These are phyloP conservation scores for Aspergillus persii DNA, from an alignment of 2,329 filamentous ascomycete species.

Conservation along the genomic window DNA sequence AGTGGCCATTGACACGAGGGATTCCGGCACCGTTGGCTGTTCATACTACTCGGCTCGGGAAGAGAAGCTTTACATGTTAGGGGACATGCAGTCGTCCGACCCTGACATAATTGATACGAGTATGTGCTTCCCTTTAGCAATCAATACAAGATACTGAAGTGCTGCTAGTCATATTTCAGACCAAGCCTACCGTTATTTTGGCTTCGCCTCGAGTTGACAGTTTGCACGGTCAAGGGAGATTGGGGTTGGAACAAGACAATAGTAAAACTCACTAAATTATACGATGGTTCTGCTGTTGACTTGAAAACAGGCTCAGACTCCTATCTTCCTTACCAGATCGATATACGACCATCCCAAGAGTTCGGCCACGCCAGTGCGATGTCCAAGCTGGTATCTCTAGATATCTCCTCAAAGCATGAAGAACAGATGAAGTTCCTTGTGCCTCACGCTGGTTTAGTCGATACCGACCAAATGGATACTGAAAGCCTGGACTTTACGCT, in stretches of 20 bases:
- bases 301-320: slow-evolving; percentile 45
- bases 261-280: slow-evolving; percentile 19
- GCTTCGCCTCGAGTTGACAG: slow-evolving; percentile 57
- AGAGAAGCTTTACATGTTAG: slow-evolving; percentile 70
- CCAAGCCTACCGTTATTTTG: slow-evolving; percentile 61
- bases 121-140: slow-evolving; percentile 20
- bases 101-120: slow-evolving; percentile 64
- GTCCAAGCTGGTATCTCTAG: slow-evolving; percentile 62
- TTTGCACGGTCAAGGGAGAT: slow-evolving; percentile 28
- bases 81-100: slow-evolving; percentile 70
- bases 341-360: slow-evolving; percentile 67
- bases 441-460: slow-evolving; percentile 55
- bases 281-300: background rate
- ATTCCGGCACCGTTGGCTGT: slow-evolving; percentile 73
- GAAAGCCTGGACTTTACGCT: slow-evolving; percentile 50
- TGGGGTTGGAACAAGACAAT: slow-evolving; percentile 44
- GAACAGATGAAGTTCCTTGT: slow-evolving; percentile 58
- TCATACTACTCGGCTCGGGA: slow-evolving; percentile 74
- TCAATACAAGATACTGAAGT: background rate
- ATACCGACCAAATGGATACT: slow-evolving; percentile 38
- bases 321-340: slow-evolving; percentile 60
- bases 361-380: slow-evolving; percentile 68
- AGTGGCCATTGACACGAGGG: slow-evolving; percentile 74
- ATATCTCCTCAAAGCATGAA: slow-evolving; percentile 49
- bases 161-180: slow-evolving; percentile 56